phyloP scores from a whole-genome alignment of 257 asterid species.

The Ilex asprella region DNA sequence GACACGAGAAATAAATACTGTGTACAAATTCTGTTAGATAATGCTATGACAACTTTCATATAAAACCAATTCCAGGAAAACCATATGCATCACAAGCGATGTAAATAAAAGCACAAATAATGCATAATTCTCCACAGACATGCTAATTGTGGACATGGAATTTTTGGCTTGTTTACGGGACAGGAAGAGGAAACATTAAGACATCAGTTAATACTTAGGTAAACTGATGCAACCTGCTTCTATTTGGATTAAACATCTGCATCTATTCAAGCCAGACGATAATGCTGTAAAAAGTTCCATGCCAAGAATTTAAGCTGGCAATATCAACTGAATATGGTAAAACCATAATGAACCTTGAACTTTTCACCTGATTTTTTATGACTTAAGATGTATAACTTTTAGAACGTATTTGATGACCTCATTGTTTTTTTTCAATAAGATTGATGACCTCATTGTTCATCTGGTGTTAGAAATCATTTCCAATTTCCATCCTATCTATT shows the following conservation, averaged over 20 bases:
- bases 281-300: background rate
- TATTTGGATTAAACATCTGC: background rate
- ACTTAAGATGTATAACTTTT: background rate
- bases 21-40: background rate
- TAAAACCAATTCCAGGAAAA: background rate
- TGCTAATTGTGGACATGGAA: background rate
- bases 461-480: too few species aligned
- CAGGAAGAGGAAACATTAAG: background rate
- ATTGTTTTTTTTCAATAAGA: too few species aligned
- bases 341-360: background rate
- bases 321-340: background rate
- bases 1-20: constrained; percentile 2
- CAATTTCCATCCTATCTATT: too few species aligned
- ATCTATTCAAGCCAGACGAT: background rate
- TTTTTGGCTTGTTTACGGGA: background rate
- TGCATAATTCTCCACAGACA: too few species aligned
- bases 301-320: background rate
- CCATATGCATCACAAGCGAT: background rate
- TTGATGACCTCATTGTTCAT: too few species aligned
- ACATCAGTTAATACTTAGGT: background rate
- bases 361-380: background rate
- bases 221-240: background rate
- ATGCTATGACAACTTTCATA: background rate
- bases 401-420: background rate
- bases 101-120: too few species aligned